Percentiles rank a stretch among this genome's conserved stretches.
Evolutionary conservation across 305 asterid genomes (phyloP).

Genomic region (Galium porrigens): DNA sequence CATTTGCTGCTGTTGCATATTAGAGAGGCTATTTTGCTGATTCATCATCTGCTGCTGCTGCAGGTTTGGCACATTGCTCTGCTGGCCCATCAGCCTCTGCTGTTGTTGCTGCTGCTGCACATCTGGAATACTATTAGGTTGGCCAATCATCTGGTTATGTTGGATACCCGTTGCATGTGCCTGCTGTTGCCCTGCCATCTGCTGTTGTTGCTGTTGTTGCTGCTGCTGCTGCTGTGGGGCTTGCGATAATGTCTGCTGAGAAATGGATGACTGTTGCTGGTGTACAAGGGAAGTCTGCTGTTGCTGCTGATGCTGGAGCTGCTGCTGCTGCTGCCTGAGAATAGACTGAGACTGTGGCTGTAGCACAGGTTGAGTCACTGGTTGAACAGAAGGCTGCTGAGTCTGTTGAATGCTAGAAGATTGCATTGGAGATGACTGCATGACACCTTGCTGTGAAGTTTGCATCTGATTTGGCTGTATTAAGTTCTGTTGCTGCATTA

Average conservation of each 20-base stretch:
- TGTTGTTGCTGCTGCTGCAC: conserved; percentile 39
- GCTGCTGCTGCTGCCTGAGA: conserved; percentile 71
- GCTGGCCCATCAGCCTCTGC: conserved; percentile 60
- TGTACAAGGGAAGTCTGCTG: conserved; percentile 48
- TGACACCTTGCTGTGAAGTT: conserved; percentile 67
- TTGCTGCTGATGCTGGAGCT: conserved; percentile 26
- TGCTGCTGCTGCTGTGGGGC: conserved; percentile 47
- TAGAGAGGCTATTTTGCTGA: conserved; percentile 55
- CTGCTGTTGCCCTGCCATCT: conserved; percentile 46
- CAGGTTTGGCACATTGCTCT: conserved; percentile 37
- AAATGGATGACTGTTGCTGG: conserved; percentile 50
- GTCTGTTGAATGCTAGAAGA: conserved; percentile 53
- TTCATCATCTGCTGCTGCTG: conserved; percentile 46
- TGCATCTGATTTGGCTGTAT: conserved; percentile 65
- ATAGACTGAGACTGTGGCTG: conserved; percentile 78
- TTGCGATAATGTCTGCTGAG: conserved; percentile 46
- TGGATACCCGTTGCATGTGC: conserved; percentile 48
- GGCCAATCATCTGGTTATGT: conserved; percentile 63
- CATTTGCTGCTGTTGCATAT: conserved; percentile 52
- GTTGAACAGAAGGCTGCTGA: conserved; percentile 63
- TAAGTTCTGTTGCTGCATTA: conserved; percentile 44
- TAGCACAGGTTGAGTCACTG: conserved; percentile 56
- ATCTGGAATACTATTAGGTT: conserved; percentile 51
- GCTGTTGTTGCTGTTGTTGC: conserved; percentile 12
- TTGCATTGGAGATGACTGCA: conserved; percentile 71